A percentile compares a stretch with the other conserved stretches of the same genome.
Evolutionary conservation across 495 filamentous ascomycete species (phyloP).

Genomic region (Talaromyces stipitatus): DNA sequence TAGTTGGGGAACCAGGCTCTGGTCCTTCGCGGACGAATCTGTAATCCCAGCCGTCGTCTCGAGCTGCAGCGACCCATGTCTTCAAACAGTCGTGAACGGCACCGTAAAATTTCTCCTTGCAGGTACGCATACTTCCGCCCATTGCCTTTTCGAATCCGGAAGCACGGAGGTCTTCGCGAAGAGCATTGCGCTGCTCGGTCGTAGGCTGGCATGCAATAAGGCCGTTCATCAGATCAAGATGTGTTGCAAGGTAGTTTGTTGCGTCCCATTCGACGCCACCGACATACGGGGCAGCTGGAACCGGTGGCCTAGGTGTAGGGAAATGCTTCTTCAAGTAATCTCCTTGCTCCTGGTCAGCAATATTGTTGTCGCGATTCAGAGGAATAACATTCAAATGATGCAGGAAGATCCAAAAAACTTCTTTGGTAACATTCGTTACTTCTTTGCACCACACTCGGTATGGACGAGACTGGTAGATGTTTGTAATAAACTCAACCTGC

Average conservation of each 20-base stretch:
- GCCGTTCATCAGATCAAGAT: constrained; percentile 88
- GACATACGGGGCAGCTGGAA: constrained; percentile 92
- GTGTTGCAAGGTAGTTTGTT: constrained; percentile 87
- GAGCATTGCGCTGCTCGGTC: constrained; percentile 60
- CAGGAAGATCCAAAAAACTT: constrained; percentile 99
- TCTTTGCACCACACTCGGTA: constrained; percentile 94
- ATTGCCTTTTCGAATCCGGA: constrained; percentile 90
- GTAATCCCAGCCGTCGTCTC: constrained; percentile 82
- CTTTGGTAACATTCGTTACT: constrained; percentile 84
- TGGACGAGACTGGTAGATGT: constrained; percentile 79
- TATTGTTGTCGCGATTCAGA: constrained; percentile 23
- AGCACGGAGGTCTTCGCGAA: constrained; percentile 68
- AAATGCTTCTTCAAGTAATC: constrained; percentile 68
- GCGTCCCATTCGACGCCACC: constrained; percentile 99
- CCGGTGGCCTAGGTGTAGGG: constrained; percentile 78
- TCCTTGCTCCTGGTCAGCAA: constrained; percentile 16
- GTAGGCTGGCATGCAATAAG: constrained; percentile 79
- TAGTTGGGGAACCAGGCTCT: constrained; percentile 30
- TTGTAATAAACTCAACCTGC: constrained; percentile 76
- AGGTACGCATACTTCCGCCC: constrained; percentile 74
- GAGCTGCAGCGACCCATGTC: constrained; percentile 83
- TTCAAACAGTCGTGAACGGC: constrained; percentile 80
- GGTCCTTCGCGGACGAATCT: constrained; percentile 67
- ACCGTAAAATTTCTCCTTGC: constrained; percentile 96
- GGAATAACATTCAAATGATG: constrained; percentile 87